Percentiles rank a stretch among this genome's conserved stretches.
Conservation (phyloP, 176 grass and related monocot genomes). For the Phyllostachys edulis region DNA sequence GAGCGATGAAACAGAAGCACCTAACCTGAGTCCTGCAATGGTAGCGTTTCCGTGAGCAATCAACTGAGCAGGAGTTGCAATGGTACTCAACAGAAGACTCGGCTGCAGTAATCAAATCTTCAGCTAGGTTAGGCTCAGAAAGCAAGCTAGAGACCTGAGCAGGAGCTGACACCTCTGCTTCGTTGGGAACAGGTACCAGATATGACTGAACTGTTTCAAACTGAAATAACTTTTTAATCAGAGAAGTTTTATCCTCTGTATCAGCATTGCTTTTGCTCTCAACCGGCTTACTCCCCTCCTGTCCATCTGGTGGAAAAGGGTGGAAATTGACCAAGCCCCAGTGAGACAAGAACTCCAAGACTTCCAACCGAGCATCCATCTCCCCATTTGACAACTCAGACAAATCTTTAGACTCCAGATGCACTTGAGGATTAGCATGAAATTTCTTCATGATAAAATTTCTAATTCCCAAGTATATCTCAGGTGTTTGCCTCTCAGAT, state of each 20-base stretch:
- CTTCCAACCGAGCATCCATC: conserved; percentile 50
- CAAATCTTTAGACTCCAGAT: conserved; percentile 71
- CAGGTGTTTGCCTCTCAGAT: conserved; percentile 53
- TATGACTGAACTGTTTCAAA: conserved; percentile 65
- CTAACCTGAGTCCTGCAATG: conserved; percentile 80
- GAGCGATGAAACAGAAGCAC: background rate
- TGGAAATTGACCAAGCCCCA: conserved; percentile 89
- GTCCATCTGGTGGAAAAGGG: conserved; percentile 49
- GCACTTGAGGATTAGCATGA: conserved; percentile 63
- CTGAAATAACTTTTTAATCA: conserved; percentile 64
- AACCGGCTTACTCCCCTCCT: conserved; percentile 35
- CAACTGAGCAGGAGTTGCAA: conserved; percentile 81
- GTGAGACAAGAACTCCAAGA: conserved; percentile 70
- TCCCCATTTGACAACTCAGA: conserved; percentile 50
- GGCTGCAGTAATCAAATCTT: conserved; percentile 26
- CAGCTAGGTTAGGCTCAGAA: conserved; percentile 43
- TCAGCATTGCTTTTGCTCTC: conserved; percentile 33
- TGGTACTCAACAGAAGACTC: conserved; percentile 86
- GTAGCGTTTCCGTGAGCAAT: conserved; percentile 80
- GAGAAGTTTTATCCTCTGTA: conserved; percentile 21
- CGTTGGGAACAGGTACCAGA: conserved; percentile 37
- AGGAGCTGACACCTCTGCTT: conserved; percentile 40
- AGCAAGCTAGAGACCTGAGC: conserved; percentile 33
- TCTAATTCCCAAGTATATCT: conserved; percentile 65
- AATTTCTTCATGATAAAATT: conserved; percentile 80